A percentile compares a stretch with the other conserved stretches of the same genome.
phyloP scores from a whole-genome alignment of 305 asterid genomes.

The Fraxinus sp. region DNA sequence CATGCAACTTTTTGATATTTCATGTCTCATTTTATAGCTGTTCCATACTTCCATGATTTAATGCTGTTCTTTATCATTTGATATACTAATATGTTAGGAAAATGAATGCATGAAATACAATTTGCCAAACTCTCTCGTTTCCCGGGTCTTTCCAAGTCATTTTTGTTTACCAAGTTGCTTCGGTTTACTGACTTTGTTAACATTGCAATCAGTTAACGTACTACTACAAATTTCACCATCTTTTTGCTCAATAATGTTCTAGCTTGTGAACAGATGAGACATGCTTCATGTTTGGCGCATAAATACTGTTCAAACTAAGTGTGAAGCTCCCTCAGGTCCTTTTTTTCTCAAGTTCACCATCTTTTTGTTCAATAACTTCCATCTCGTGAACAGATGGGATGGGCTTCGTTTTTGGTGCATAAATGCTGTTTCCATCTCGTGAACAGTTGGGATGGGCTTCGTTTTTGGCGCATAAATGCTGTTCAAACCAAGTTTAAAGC shows the following conservation, averaged over 20 bases:
- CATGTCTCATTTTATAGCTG: conserved; percentile 10
- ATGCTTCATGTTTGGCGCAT: background rate
- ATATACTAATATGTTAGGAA: conserved; percentile 8
- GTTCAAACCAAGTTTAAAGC: background rate
- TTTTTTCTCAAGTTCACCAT: background rate
- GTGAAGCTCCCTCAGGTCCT: background rate
- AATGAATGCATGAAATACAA: background rate
- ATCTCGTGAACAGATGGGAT: background rate
- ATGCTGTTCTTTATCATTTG: conserved; percentile 17
- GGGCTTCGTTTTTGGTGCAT: background rate
- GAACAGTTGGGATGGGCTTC: background rate
- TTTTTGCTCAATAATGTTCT: background rate
- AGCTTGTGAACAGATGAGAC: background rate
- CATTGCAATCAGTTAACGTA: background rate
- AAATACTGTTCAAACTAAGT: background rate
- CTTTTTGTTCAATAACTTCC: background rate
- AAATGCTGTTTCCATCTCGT: background rate
- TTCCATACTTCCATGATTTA: background rate
- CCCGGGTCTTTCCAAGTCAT: background rate
- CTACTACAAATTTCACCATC: background rate
- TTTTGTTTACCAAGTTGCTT: background rate
- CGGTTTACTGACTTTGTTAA: background rate
- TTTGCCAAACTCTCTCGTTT: background rate
- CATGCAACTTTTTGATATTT: conserved; percentile 4
- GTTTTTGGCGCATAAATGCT: background rate